phyloP scores from a whole-genome alignment of 2,329 filamentous ascomycete genomes.

The Furcasterigmium sp. region DNA sequence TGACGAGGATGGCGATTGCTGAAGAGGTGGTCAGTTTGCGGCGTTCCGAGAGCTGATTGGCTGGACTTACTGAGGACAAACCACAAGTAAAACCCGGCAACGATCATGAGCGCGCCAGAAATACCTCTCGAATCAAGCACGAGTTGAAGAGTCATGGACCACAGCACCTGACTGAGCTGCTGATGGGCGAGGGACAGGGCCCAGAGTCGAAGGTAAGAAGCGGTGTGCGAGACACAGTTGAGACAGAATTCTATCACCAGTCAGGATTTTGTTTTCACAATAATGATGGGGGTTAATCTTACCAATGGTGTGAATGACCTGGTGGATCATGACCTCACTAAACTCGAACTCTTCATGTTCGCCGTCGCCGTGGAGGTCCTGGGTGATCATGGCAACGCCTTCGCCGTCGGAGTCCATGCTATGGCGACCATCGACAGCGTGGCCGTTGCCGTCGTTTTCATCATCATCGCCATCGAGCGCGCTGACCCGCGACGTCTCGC shows the following conservation, averaged over 20 bases:
- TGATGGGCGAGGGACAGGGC: conserved; percentile 95
- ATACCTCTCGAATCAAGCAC: conserved; percentile 64
- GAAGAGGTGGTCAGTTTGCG: conserved; percentile 2
- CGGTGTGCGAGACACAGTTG: conserved; percentile 98
- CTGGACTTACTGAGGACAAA: conserved; percentile 65
- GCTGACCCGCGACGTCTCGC: conserved; percentile 81
- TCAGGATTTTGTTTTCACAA: background rate
- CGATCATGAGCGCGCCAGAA: conserved; percentile 71
- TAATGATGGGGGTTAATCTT: too few species aligned
- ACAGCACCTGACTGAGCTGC: conserved; percentile 91
- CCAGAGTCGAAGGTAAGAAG: conserved; percentile 98
- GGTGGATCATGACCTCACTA: conserved; percentile 95
- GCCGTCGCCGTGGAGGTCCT: conserved; percentile 69
- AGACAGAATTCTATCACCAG: conserved; percentile 83
- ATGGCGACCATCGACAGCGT: conserved; percentile 54
- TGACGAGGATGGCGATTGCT: conserved; percentile 63
- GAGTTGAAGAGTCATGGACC: conserved; percentile 87
- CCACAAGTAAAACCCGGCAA: conserved; percentile 82
- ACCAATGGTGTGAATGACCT: conserved; percentile 98
- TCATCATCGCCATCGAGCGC: conserved; percentile 88
- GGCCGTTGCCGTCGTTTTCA: conserved; percentile 55
- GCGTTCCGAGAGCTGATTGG: too few species aligned
- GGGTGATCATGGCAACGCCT: conserved; percentile 80
- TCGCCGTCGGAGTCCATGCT: conserved; percentile 65
- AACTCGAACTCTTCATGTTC: conserved; percentile 98